These are phyloP conservation scores for Bonnemaisonia californica DNA, from an alignment of 31 red algal genomes.

Conservation along the genomic window DNA sequence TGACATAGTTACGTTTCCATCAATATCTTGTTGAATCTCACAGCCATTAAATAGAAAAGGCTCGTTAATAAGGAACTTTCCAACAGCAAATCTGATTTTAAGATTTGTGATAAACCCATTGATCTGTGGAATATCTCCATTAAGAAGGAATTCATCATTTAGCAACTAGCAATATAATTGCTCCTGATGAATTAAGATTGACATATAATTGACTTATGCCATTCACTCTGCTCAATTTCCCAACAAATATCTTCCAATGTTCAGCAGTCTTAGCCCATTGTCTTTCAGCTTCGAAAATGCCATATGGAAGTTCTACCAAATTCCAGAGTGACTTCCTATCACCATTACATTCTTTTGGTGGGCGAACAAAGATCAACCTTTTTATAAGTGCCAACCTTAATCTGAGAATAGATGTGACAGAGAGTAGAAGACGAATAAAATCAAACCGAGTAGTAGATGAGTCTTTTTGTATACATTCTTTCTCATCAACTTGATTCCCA, in stretches of 20 bases:
- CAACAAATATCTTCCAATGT: conserved; percentile 6
- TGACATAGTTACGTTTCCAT: conserved; percentile 15
- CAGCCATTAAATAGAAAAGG: conserved; percentile 4
- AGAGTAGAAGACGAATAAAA: background rate
- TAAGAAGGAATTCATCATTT: conserved; percentile 26
- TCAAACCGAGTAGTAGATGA: background rate
- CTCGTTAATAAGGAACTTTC: background rate
- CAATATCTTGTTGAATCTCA: background rate
- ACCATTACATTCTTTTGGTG: conserved; percentile 30
- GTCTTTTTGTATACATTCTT: background rate
- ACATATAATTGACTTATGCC: conserved; percentile 19
- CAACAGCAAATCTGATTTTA: background rate
- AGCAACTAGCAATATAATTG: background rate
- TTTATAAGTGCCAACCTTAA: background rate
- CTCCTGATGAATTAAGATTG: background rate
- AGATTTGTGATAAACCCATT: conserved; percentile 8
- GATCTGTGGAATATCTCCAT: background rate
- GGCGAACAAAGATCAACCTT: conserved; percentile 23
- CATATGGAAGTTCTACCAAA: conserved; percentile 19
- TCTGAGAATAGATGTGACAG: background rate
- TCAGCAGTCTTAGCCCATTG: conserved; percentile 37
- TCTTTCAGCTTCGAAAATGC: conserved; percentile 20
- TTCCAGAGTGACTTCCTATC: conserved; percentile 18
- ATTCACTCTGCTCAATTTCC: background rate
- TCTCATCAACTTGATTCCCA: background rate